phyloP scores from a whole-genome alignment of 1,139 yeast species.

The Arxiozyma heterogenica region DNA sequence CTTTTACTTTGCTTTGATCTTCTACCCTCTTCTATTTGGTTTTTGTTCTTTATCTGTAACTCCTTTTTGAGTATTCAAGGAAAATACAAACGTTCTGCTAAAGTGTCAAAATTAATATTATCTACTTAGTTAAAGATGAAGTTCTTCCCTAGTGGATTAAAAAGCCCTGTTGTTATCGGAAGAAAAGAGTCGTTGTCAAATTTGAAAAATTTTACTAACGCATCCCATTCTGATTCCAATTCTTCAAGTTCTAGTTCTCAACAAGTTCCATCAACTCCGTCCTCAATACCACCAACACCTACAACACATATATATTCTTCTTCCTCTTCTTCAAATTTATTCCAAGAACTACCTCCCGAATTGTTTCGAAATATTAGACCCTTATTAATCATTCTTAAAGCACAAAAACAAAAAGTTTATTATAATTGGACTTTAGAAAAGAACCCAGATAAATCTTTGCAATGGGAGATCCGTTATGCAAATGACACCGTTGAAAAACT shows the following conservation, averaged over 20 bases:
- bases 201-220: not conserved
- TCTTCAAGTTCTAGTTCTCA: conserved; percentile 5
- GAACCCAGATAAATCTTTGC: not conserved
- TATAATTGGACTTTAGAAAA: conserved; percentile 9
- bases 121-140: not conserved
- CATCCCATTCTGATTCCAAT: conserved; percentile 4
- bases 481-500: not conserved
- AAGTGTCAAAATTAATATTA: too few species aligned
- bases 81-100: too few species aligned
- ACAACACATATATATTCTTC: conserved; percentile 1
- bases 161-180: conserved; percentile 10
- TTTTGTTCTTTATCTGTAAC: not conserved
- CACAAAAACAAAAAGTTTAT: conserved; percentile 13
- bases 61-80: not conserved
- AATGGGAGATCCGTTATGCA: conserved; percentile 1
- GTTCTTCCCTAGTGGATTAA: conserved; percentile 5
- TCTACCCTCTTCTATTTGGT: not conserved
- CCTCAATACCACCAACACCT: conserved; percentile 5
- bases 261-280: conserved; percentile 6
- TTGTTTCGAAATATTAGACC: conserved; percentile 12
- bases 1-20: not conserved
- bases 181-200: conserved; percentile 1
- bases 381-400: conserved; percentile 12
- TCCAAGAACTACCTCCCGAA: conserved; percentile 13
- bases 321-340: not conserved